Evolutionary conservation across 2,329 filamentous ascomycete genomes (phyloP).

Genomic region (Penicillium sp.): DNA sequence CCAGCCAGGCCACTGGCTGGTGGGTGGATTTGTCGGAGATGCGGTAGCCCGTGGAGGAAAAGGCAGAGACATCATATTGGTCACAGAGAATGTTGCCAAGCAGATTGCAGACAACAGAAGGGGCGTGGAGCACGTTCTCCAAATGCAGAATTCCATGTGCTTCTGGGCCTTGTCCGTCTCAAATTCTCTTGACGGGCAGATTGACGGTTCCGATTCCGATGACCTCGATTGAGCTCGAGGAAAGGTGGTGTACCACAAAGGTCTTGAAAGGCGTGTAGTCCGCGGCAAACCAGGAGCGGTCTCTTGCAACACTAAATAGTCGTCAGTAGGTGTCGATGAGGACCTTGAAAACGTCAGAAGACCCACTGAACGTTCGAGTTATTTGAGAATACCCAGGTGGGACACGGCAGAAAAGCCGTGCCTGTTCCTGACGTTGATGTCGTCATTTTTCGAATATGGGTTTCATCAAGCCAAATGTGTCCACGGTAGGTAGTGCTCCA

Average conservation of each 20-base stretch:
- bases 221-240: not conserved
- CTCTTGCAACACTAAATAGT: not conserved
- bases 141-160: not conserved
- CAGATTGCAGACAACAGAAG: not conserved
- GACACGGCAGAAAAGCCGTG: not conserved
- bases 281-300: not conserved
- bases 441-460: not conserved
- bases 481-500: no score
- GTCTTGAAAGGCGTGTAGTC: not conserved
- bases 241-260: not conserved
- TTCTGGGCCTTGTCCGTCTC: not conserved
- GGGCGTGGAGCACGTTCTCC: not conserved
- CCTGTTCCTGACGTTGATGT: not conserved
- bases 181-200: not conserved
- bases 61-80: not conserved
- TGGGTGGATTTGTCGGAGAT: no score
- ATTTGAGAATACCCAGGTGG: not conserved
- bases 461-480: no score
- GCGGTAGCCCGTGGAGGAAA: no score
- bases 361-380: not conserved
- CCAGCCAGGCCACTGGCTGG: not conserved
- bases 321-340: not conserved
- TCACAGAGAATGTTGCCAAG: not conserved
- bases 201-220: not conserved
- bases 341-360: not conserved